Percentiles rank a stretch among this genome's conserved stretches.
These are phyloP conservation scores for Cercospora zeae-maydis DNA, from an alignment of 2,329 filamentous ascomycete species.

Conservation along the genomic window DNA sequence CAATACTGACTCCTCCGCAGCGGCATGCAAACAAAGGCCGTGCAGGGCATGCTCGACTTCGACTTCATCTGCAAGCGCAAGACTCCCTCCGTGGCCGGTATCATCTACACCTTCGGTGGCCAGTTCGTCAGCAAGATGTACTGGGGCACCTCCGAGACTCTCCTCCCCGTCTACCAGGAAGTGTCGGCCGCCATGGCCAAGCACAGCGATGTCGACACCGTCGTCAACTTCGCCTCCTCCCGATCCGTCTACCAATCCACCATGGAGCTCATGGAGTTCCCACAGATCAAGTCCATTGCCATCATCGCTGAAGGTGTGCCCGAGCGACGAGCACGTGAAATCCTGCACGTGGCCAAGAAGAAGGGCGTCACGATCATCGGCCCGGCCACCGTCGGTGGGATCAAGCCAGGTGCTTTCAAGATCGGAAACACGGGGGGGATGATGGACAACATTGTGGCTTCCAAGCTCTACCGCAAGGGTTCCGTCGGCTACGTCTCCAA, in stretches of 20 bases:
- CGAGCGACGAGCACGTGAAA: conserved; percentile 97
- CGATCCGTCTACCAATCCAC: conserved; percentile 98
- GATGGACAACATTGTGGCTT: conserved; percentile 99
- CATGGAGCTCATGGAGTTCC: conserved; percentile 95
- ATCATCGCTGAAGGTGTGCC: conserved; percentile 99
- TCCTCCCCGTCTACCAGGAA: conserved; percentile 96
- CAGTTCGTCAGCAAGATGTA: conserved; percentile 99
- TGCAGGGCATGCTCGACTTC: conserved; percentile 77
- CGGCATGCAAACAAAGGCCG: conserved; percentile 84
- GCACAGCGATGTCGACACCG: conserved; percentile 93
- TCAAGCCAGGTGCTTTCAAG: conserved; percentile 99
- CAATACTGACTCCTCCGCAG: conserved; percentile 42
- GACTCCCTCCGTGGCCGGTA: conserved; percentile 93
- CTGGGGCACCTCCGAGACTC: conserved; percentile 99
- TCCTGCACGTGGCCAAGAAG: conserved; percentile 92
- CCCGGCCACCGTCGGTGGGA: conserved; percentile 95
- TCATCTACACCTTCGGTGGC: conserved; percentile 99
- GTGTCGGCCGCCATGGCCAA: conserved; percentile 89
- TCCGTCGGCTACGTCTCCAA: conserved; percentile 99
- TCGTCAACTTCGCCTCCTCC: conserved; percentile 99
- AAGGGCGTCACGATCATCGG: conserved; percentile 99
- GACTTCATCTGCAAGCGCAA: conserved; percentile 99
- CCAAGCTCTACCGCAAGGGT: conserved; percentile 99
- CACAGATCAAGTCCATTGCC: conserved; percentile 97
- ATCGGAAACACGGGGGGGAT: conserved; percentile 99